Evolutionary conservation across 805 yeast species (phyloP).

Genomic region (Brettanomyces custersianus): DNA sequence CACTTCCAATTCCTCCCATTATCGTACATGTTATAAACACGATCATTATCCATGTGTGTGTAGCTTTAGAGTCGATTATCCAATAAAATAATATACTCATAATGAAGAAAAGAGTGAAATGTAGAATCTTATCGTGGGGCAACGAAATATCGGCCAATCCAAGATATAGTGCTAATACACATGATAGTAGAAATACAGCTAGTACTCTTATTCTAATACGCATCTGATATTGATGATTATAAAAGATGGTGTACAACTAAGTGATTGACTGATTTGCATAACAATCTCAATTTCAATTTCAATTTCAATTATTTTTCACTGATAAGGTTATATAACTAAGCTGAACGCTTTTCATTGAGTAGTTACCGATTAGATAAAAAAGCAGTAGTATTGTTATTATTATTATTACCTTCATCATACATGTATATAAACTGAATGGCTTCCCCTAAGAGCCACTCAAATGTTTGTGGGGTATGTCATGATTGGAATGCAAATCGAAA

Average conservation of each 20-base stretch:
- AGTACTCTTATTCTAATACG: conserved; percentile 2
- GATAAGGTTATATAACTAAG: too few species aligned
- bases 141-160: conserved; percentile 43
- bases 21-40: conserved; percentile 34
- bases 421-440: too few species aligned
- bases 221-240: too few species aligned
- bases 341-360: too few species aligned
- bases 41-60: conserved; percentile 23
- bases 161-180: conserved; percentile 26
- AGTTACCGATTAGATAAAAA: too few species aligned
- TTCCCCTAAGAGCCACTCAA: too few species aligned
- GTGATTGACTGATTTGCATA: too few species aligned
- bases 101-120: conserved; percentile 35
- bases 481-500: not conserved
- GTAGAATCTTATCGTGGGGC: conserved; percentile 39
- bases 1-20: conserved; percentile 39
- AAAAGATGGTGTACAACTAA: too few species aligned
- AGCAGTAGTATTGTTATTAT: too few species aligned
- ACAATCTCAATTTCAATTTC: too few species aligned
- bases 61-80: conserved; percentile 30
- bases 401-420: too few species aligned
- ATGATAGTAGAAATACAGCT: conserved; percentile 11
- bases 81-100: conserved; percentile 40
- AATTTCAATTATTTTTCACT: too few species aligned
- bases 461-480: conserved; percentile 3